phyloP scores from a whole-genome alignment of 768 basidiomycete species.

The Obba rivulosa region DNA sequence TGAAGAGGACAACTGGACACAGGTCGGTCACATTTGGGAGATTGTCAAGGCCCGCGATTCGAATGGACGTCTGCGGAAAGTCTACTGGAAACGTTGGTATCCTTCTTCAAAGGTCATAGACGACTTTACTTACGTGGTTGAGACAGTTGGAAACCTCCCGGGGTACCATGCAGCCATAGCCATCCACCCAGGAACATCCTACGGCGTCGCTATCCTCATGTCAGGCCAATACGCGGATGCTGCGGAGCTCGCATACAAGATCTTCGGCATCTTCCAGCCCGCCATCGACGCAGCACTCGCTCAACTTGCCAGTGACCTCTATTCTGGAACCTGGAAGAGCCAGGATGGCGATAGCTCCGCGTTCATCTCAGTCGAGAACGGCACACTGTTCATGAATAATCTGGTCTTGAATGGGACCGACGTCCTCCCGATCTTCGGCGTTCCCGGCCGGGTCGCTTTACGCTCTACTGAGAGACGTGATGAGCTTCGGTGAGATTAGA shows the following conservation, averaged over 20 bases:
- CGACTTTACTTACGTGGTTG: no score
- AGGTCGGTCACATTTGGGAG: slow-evolving; percentile 19
- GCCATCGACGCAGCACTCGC: slow-evolving; percentile 19
- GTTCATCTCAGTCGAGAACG: slow-evolving; percentile 12
- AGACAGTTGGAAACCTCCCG: slow-evolving; percentile 22
- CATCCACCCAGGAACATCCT: slow-evolving; percentile 22
- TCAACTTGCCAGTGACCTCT: slow-evolving; percentile 11
- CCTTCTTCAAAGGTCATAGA: no score
- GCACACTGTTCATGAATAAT: slow-evolving; percentile 19
- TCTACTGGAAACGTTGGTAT: no score
- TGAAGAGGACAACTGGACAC: slow-evolving; percentile 23
- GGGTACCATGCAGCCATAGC: slow-evolving; percentile 20
- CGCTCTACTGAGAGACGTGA: slow-evolving; percentile 21
- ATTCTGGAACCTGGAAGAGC: slow-evolving; percentile 19
- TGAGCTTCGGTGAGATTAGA: slow-evolving; percentile 23
- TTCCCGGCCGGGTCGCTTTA: slow-evolving; percentile 15
- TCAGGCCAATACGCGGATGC: slow-evolving; percentile 18
- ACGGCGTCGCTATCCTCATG: slow-evolving; percentile 24
- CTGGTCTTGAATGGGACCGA: slow-evolving; percentile 14
- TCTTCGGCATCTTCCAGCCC: slow-evolving; percentile 23
- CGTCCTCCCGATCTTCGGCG: slow-evolving; percentile 15
- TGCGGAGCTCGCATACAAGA: slow-evolving; percentile 16
- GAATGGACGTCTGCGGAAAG: slow-evolving; percentile 14
- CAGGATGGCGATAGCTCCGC: slow-evolving; percentile 6
- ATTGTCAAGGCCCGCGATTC: slow-evolving; percentile 18